phyloP scores from a whole-genome alignment of 768 basidiomycete species.

The Phanerochaete carnosa region DNA sequence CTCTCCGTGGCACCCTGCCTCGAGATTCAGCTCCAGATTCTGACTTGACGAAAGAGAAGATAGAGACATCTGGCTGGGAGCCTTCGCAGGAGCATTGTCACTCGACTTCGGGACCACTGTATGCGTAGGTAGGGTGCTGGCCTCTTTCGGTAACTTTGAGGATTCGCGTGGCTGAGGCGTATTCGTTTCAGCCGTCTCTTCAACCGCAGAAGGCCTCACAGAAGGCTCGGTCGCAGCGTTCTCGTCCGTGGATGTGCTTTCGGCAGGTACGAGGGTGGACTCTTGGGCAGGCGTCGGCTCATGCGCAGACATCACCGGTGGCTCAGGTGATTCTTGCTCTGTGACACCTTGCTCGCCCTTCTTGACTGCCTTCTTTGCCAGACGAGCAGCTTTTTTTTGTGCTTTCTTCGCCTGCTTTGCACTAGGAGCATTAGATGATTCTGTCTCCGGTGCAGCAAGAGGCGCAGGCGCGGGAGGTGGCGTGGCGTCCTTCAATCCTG shows the following conservation, averaged over 20 bases:
- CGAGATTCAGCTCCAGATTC: background rate
- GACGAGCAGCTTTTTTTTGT: background rate
- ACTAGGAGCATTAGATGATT: background rate
- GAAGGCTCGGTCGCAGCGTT: too few relatives aligned
- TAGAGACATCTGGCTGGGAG: background rate
- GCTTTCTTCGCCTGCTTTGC: background rate
- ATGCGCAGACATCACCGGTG: background rate
- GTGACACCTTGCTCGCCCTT: background rate
- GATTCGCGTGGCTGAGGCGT: too few relatives aligned
- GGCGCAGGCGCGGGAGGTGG: background rate
- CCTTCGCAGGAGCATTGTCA: background rate
- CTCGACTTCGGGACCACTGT: too few relatives aligned
- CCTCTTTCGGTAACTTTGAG: too few relatives aligned
- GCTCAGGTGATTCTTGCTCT: background rate
- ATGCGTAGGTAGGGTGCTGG: too few relatives aligned
- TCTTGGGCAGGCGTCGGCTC: too few relatives aligned
- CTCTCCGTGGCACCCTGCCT: background rate
- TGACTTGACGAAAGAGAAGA: background rate
- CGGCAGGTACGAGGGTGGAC: too few relatives aligned
- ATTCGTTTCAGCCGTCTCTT: too few relatives aligned
- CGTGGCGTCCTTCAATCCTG: background rate
- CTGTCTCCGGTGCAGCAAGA: background rate
- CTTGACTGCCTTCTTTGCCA: background rate
- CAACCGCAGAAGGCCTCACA: too few relatives aligned
- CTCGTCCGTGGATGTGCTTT: too few relatives aligned